A percentile compares a stretch with the other conserved stretches of the same genome.
Conservation (phyloP, 306 rosid species). For the Glycine latifolia region DNA sequence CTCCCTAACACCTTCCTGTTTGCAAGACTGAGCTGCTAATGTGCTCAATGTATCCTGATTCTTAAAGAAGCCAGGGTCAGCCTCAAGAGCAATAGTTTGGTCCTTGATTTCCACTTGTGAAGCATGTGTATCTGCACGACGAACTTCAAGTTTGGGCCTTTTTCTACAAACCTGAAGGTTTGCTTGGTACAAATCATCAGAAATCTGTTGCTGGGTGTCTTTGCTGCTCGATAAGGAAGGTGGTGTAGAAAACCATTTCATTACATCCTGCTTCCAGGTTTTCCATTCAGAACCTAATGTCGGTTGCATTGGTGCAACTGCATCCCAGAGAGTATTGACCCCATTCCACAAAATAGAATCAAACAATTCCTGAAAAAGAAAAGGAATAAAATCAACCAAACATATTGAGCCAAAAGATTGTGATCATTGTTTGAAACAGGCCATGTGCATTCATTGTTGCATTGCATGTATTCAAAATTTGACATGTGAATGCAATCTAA, state of each 20-base stretch:
- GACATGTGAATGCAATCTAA: constrained; percentile 21
- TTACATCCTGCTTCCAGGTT: constrained; percentile 94
- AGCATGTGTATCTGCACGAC: constrained; percentile 92
- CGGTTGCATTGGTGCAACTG: constrained; percentile 63
- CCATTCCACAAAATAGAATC: constrained; percentile 86
- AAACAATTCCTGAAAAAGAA: constrained; percentile 75
- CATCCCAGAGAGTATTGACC: constrained; percentile 73
- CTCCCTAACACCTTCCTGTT: constrained; percentile 62
- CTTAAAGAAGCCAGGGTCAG: constrained; percentile 72
- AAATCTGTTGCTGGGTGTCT: constrained; percentile 59
- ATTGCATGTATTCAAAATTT: constrained; percentile 38
- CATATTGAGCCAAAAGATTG: constrained; percentile 17
- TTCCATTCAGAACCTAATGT: constrained; percentile 91
- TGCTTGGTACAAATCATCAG: constrained; percentile 62
- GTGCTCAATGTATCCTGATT: constrained; percentile 58
- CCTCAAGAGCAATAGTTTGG: constrained; percentile 66
- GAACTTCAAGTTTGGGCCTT: constrained; percentile 97
- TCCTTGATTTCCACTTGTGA: constrained; percentile 64
- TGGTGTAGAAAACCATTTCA: constrained; percentile 83
- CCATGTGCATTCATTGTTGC: constrained; percentile 32
- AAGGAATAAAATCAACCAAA: constrained; percentile 47
- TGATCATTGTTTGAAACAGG: constrained; percentile 30
- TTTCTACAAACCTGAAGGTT: constrained; percentile 79
- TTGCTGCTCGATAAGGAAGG: constrained; percentile 58
- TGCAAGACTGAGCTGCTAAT: constrained; percentile 59